Percentiles rank a stretch among this genome's conserved stretches.
Evolutionary conservation across 176 grass and related monocot genomes (phyloP).

Genomic region (Carex scoparia): DNA sequence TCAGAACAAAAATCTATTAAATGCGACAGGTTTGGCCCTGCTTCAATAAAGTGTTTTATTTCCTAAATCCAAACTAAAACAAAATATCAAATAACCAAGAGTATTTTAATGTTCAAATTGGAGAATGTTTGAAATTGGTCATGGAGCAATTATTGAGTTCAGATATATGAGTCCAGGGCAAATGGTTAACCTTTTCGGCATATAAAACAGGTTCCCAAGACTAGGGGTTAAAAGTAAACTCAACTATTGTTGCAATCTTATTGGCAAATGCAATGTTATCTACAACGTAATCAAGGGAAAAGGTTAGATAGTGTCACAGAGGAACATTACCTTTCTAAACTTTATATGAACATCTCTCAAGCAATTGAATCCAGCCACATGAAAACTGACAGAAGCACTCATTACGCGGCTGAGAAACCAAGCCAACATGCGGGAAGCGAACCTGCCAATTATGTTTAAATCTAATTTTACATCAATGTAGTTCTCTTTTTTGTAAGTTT

Average conservation of each 20-base stretch:
- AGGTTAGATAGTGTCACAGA: neutral
- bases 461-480: neutral
- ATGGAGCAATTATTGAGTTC: neutral
- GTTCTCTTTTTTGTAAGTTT: neutral
- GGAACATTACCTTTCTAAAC: constrained; percentile 65
- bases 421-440: constrained; percentile 84
- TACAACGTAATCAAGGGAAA: neutral
- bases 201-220: neutral
- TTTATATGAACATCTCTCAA: constrained; percentile 88
- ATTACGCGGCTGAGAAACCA: constrained; percentile 92
- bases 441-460: constrained; percentile 38
- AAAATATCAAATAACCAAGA: neutral
- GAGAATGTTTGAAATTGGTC: neutral
- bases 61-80: neutral
- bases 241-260: neutral
- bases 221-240: neutral
- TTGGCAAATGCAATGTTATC: neutral
- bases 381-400: constrained; percentile 73
- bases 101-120: neutral
- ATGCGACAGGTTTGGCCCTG: neutral
- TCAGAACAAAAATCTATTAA: neutral
- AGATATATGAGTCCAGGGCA: neutral
- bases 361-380: constrained; percentile 94
- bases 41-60: neutral
- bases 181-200: neutral